Evolutionary conservation across 2,329 filamentous ascomycete genomes (phyloP).

Genomic region (Pseudopyrenochaeta lycopersici): DNA sequence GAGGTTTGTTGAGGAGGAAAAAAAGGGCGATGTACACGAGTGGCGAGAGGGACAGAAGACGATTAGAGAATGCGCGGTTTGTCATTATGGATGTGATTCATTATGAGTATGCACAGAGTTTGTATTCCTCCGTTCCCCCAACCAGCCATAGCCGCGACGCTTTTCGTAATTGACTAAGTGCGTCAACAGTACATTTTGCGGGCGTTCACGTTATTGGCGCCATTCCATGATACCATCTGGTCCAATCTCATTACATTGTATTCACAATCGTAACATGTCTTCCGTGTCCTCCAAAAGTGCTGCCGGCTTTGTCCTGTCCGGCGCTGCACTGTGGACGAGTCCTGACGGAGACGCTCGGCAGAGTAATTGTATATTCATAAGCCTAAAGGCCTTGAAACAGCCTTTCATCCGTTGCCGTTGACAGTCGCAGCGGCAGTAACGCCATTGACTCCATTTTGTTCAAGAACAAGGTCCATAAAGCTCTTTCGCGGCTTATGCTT

Average conservation of each 20-base stretch:
- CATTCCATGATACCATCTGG: neutral
- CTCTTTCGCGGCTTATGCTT: constrained; percentile 45
- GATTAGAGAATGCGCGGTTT: too few relatives aligned
- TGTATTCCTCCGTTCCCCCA: neutral
- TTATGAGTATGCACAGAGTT: neutral
- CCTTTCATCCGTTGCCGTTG: constrained; percentile 38
- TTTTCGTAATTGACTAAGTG: neutral
- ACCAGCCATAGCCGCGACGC: neutral
- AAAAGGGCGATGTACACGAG: neutral
- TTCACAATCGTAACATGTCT: neutral
- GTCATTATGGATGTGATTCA: neutral
- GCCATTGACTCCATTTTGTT: constrained; percentile 33
- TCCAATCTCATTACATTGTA: neutral
- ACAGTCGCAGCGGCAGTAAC: constrained; percentile 19
- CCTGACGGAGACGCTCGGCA: neutral
- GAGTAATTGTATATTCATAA: constrained; percentile 13
- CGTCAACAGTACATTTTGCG: too few relatives aligned
- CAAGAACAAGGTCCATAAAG: constrained; percentile 47
- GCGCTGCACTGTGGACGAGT: constrained; percentile 1
- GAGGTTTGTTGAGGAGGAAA: neutral
- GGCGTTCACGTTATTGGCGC: neutral
- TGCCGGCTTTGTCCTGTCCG: neutral
- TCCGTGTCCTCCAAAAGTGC: neutral
- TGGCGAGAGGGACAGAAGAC: too few relatives aligned
- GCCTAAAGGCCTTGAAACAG: constrained; percentile 1